Percentiles rank a stretch among this genome's conserved stretches.
phyloP scores from a whole-genome alignment of 352 stramenopile genomes.

The Pythium aquatile region DNA sequence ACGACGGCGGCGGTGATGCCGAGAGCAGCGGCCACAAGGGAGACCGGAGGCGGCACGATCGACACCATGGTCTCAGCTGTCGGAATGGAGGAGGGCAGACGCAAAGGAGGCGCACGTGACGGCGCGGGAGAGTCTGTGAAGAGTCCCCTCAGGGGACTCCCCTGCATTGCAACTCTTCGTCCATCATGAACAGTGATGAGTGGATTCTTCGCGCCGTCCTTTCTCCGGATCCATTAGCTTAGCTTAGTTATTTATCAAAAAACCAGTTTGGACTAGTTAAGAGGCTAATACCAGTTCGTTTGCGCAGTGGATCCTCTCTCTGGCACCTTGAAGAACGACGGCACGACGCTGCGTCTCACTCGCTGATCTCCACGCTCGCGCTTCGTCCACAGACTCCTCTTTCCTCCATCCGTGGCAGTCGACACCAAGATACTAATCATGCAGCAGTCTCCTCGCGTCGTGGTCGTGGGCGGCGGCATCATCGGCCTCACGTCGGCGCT shows the following conservation, averaged over 20 bases:
- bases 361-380: not conserved
- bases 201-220: not conserved
- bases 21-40: not conserved
- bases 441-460: slow-evolving; percentile 23
- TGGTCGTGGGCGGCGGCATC: slow-evolving; percentile 67
- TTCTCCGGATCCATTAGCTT: not conserved
- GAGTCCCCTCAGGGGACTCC: too few species aligned
- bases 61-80: not conserved
- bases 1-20: not conserved
- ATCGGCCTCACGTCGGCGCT: slow-evolving; percentile 67
- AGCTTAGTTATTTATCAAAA: not conserved
- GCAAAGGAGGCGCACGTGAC: too few species aligned
- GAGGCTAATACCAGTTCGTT: not conserved
- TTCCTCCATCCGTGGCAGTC: not conserved
- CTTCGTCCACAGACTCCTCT: not conserved
- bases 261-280: not conserved
- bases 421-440: not conserved
- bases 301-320: not conserved
- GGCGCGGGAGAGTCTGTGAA: too few species aligned
- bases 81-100: not conserved
- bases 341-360: not conserved
- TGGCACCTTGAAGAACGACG: not conserved
- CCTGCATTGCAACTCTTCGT: too few species aligned
- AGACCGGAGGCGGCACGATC: not conserved
- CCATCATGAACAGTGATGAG: too few species aligned